Base-by-base conservation (phyloP, 2,329 filamentous ascomycete genomes). In the Aspergillus floridensis region DNA sequence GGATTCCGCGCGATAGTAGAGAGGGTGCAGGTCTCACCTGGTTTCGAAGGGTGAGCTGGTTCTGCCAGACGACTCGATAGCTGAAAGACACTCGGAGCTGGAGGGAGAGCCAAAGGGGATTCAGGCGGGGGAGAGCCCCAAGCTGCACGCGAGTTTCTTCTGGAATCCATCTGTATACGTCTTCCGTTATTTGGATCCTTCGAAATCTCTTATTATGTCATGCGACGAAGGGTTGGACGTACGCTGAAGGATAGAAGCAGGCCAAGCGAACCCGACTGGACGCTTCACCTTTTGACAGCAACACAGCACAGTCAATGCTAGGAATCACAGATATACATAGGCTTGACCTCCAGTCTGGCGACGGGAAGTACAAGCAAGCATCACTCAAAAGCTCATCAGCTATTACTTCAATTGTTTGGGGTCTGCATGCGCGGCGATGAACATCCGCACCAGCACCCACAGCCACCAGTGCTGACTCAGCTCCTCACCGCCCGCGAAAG, bases 41-140 rank as follows among this genome's bases (percentile, higher is more conserved):
- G 74, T 55, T 74, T 74, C n/a, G 69, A 58, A 32, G 68, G 66
- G 44, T 74, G 74, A 19, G 74, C 63, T n/a, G 70, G 59, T 44
- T 44, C 38, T 16, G 38, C 38, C 16, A 44, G 14, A 24, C 70
- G 74, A 51, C 70, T 51, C 19, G 74, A 75, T 65, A 78, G 74
- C 58, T 75, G 73, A 46, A 80, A 63, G 29, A 66, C 60, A 38
- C 71, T 74, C 41, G 70, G 68, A 6, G 65, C 70, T 53, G 72
- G 68, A 5, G 72, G 61, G 35, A 75, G 70, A n/a, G 69, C 71
- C 14, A 70, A 71, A 4, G 78, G 73, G 19, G 74, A 73, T 26
- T 84, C 80, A 57, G 78, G 80, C 29, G 84, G 85, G 2, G 83
- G 72, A 41, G 88, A 79, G 65, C 88, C 85, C 65, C 85, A 87